Evolutionary conservation across 164 flowering plant genomes (phyloP).

Genomic region (Annona squamosa): DNA sequence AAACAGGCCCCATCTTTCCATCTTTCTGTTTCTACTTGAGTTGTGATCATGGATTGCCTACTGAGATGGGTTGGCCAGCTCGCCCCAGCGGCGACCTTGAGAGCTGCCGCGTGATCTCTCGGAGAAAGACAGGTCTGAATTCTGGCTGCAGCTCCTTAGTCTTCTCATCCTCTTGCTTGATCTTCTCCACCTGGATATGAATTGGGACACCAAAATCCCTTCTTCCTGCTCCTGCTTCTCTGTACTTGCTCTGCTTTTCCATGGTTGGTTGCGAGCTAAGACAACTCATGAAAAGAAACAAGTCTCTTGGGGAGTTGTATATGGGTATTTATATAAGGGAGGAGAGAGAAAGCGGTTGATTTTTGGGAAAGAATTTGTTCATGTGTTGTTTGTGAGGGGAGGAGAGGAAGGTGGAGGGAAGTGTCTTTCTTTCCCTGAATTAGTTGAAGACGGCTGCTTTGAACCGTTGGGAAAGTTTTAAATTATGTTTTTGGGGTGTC

Average conservation of each 20-base stretch:
- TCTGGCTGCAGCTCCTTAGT: conserved; percentile 30
- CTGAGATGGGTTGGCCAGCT: conserved; percentile 42
- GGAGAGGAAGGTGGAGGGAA: conserved; percentile 9
- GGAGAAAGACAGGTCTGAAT: conserved; percentile 21
- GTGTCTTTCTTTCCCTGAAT: conserved; percentile 3
- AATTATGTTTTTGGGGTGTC: not conserved
- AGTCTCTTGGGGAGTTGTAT: not conserved
- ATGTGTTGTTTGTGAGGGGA: not conserved
- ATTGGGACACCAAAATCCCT: conserved; percentile 14
- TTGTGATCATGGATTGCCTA: conserved; percentile 25
- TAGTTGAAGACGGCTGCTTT: conserved; percentile 9
- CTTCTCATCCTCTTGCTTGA: conserved; percentile 56
- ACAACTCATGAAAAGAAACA: not conserved
- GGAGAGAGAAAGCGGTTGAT: too few species aligned
- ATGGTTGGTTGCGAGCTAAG: not conserved
- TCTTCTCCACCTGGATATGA: conserved; percentile 67
- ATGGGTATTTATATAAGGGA: not conserved
- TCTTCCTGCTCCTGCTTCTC: not conserved
- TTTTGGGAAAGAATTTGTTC: not conserved
- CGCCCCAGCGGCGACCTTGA: conserved; percentile 58
- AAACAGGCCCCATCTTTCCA: not conserved
- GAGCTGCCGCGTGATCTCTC: conserved; percentile 38
- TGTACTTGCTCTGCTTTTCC: not conserved
- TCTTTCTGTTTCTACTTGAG: not conserved
- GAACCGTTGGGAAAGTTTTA: conserved; percentile 1